These are phyloP conservation scores for Vitis hybrid DNA, from an alignment of 177 flowering plant species.

Conservation along the genomic window DNA sequence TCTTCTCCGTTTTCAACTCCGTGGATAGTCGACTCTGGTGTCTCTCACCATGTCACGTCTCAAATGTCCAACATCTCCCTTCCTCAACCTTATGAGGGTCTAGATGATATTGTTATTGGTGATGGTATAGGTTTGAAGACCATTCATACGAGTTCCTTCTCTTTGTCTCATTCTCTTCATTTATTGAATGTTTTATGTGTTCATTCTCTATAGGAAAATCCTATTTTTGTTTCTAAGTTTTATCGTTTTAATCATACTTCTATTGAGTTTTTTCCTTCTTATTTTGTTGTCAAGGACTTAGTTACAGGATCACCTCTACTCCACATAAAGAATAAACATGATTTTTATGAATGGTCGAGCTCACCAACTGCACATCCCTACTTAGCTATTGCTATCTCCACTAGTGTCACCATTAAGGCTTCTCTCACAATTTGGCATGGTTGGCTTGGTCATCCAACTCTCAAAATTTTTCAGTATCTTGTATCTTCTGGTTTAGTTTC, in stretches of 20 bases:
- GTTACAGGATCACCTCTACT: neutral
- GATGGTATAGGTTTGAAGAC: constrained; percentile 9
- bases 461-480: neutral
- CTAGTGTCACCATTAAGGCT: neutral
- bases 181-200: neutral
- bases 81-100: neutral
- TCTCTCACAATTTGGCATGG: neutral
- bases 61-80: no score
- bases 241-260: neutral
- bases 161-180: neutral
- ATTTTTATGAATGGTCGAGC: neutral
- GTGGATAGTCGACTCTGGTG: no score
- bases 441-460: constrained; percentile 8
- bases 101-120: constrained; percentile 5
- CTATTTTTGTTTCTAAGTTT: constrained; percentile 13
- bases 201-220: neutral
- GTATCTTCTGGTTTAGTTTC: neutral
- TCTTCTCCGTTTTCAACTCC: no score
- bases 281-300: constrained; percentile 19
- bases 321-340: neutral
- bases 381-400: neutral
- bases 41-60: no score
- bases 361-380: neutral
- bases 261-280: constrained; percentile 12
- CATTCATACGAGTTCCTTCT: neutral